Evolutionary conservation across 140 eudicot genomes (phyloP).

Genomic region (Stevia rebaudiana): DNA sequence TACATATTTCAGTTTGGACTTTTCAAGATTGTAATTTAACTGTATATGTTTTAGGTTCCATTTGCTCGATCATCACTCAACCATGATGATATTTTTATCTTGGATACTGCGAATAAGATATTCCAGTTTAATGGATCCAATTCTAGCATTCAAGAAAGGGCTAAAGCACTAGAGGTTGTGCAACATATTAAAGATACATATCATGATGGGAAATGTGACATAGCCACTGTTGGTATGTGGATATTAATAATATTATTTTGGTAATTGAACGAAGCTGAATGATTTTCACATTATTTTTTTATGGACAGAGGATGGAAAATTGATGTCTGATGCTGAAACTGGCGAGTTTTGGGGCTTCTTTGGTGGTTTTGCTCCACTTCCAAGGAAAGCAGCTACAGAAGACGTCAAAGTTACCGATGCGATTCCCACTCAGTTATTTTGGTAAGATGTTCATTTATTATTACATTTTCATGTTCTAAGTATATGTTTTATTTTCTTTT

Average conservation of each 20-base stretch:
- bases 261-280: background rate
- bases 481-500: conserved; percentile 2
- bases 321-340: conserved; percentile 99
- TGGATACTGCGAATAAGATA: conserved; percentile 83
- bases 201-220: conserved; percentile 97
- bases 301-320: conserved; percentile 82
- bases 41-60: conserved; percentile 49
- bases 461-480: background rate
- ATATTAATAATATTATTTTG: conserved; percentile 15
- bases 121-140: conserved; percentile 94
- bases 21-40: background rate
- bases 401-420: conserved; percentile 37
- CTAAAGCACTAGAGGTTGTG: conserved; percentile 94
- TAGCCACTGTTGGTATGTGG: conserved; percentile 83
- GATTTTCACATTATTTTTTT: background rate
- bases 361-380: conserved; percentile 99
- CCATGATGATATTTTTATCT: conserved; percentile 87
- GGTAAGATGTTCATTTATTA: conserved; percentile 38
- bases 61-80: conserved; percentile 91
- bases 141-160: conserved; percentile 95
- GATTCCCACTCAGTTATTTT: conserved; percentile 50
- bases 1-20: conserved; percentile 9
- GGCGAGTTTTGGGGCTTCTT: conserved; percentile 98
- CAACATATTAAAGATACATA: conserved; percentile 92
- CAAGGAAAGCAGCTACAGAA: conserved; percentile 61